Evolutionary conservation across 441 rosid species (phyloP).

Genomic region (Pelargonium myrrhifolium): DNA sequence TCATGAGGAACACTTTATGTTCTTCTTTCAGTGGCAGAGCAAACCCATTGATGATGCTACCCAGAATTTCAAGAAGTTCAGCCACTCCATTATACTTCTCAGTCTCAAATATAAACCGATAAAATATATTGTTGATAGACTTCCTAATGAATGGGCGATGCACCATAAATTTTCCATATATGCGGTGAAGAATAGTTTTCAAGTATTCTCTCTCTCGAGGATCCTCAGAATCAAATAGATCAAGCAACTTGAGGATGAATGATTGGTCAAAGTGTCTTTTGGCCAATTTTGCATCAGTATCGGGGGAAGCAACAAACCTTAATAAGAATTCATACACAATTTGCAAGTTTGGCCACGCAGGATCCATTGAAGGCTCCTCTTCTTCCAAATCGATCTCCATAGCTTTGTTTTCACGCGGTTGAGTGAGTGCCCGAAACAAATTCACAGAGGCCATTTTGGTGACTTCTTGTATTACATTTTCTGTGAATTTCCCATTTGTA

Average conservation of each 20-base stretch:
- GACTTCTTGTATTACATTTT: constrained; percentile 45
- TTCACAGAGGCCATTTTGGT: constrained; percentile 50
- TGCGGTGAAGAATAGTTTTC: constrained; percentile 70
- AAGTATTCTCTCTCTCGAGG: constrained; percentile 57
- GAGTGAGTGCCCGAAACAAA: constrained; percentile 49
- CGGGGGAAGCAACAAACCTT: constrained; percentile 61
- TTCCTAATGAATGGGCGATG: constrained; percentile 89
- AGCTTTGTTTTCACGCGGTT: constrained; percentile 52
- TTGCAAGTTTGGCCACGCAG: constrained; percentile 72
- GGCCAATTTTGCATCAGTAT: constrained; percentile 66
- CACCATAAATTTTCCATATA: constrained; percentile 86
- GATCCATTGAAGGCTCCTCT: constrained; percentile 67
- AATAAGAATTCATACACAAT: constrained; percentile 60
- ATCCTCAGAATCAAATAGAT: constrained; percentile 67
- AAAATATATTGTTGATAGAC: constrained; percentile 71
- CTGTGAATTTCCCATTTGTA: constrained; percentile 57
- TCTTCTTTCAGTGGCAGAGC: constrained; percentile 67
- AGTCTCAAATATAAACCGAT: constrained; percentile 68
- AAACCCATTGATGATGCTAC: constrained; percentile 73
- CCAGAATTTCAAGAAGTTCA: constrained; percentile 65
- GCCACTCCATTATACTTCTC: constrained; percentile 87
- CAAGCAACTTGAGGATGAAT: constrained; percentile 64
- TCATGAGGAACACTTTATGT: constrained; percentile 65
- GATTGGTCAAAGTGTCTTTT: constrained; percentile 59
- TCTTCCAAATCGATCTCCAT: constrained; percentile 59